Conservation (phyloP, 2,329 filamentous ascomycete species). For the Ascochyta fabae region DNA sequence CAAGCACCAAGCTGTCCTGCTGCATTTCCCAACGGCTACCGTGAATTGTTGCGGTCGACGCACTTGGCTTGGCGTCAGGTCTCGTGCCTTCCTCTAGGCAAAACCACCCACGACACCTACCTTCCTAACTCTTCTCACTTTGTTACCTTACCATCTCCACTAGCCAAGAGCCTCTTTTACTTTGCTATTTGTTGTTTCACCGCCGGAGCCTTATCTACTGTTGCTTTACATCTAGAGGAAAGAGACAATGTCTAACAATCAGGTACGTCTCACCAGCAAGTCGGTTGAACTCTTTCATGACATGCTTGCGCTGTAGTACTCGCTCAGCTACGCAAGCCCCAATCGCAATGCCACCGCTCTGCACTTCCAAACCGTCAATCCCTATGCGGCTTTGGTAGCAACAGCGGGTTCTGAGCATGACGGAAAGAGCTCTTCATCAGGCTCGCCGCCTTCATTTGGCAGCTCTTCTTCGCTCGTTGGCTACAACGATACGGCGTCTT, state of each 20-base stretch:
- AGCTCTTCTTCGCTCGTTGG: conserved; percentile 17
- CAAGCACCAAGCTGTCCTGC: background rate
- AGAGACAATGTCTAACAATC: conserved; percentile 6
- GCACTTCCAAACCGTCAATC: conserved; percentile 8
- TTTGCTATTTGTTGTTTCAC: background rate
- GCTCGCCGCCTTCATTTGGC: conserved; percentile 18
- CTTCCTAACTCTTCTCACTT: background rate
- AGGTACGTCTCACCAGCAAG: conserved; percentile 1
- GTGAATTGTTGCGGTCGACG: background rate
- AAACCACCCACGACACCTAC: background rate
- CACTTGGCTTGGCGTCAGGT: conserved; percentile 6
- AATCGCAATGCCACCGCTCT: background rate
- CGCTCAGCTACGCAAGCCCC: background rate
- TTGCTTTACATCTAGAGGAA: background rate
- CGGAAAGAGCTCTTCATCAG: conserved; percentile 18
- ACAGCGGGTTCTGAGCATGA: conserved; percentile 11
- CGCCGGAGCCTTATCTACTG: background rate
- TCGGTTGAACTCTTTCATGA: background rate
- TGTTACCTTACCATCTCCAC: background rate
- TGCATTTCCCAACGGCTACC: background rate
- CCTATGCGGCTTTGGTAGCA: conserved; percentile 12
- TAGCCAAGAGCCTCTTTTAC: too few species aligned
- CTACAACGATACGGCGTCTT: background rate
- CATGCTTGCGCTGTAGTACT: conserved; percentile 1
- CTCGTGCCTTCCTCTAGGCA: conserved; percentile 1